Percentiles rank a stretch among this genome's conserved stretches.
phyloP scores from a whole-genome alignment of 495 filamentous ascomycete species.

The Alectoria sarmentosa region DNA sequence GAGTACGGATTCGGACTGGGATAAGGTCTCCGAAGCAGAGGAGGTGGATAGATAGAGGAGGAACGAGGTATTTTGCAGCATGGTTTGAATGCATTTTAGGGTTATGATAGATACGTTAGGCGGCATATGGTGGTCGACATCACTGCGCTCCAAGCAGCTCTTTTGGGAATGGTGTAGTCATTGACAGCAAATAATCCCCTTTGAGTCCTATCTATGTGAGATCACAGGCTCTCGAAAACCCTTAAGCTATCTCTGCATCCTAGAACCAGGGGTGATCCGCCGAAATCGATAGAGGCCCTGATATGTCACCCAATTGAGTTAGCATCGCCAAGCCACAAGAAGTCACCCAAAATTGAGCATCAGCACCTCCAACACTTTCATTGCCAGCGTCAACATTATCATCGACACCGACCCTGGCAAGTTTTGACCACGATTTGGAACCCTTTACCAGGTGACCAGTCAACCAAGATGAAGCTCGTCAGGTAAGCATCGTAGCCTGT shows the following conservation, averaged over 20 bases:
- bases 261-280: background rate
- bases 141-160: background rate
- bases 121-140: background rate
- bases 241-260: background rate
- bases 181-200: background rate
- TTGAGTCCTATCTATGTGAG: background rate
- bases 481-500: constrained; percentile 55
- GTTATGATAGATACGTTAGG: constrained; percentile 5
- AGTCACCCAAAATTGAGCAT: background rate
- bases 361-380: background rate
- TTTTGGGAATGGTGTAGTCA: background rate
- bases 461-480: constrained; percentile 88
- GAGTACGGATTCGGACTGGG: constrained; percentile 52
- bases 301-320: background rate
- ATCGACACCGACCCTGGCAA: background rate
- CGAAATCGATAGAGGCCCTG: no score
- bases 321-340: background rate
- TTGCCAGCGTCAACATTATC: background rate
- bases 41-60: constrained; percentile 17
- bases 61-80: background rate
- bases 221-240: background rate
- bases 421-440: background rate
- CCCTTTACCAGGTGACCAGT: background rate
- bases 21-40: constrained; percentile 26
- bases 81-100: background rate